Evolutionary conservation across 805 yeast genomes (phyloP), one percentile per base, ranked within the genome.

Genomic region (Ogataea polymorpha): DNA sequence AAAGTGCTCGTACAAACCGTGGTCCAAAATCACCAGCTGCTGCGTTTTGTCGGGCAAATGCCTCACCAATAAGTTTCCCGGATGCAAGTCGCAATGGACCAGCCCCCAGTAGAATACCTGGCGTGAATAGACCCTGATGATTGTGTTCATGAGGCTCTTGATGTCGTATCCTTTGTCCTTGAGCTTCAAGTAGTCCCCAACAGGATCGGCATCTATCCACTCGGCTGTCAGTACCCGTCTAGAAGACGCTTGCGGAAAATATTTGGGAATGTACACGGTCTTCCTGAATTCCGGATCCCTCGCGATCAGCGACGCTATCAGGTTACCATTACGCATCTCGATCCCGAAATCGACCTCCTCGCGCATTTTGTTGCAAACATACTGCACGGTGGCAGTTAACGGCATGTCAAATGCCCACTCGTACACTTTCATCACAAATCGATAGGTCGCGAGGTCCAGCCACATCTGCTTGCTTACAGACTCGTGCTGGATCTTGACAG

Each of bases 61-160:
- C 27, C 89, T 63, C 4, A 80, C 77, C 41, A 86, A 56, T 49
- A 86, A 61, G 56, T 85, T 86, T 5, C 95, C 95, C 1, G 93
- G 93, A 53, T 85, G 95, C 10, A 91, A 86, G 55, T 82, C 90
- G 39, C 86, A 75, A 56, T 82, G 89, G 13, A 82, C 78, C 23
- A 75, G 66, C 5, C 87, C 88, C 74, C 82, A 82, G 23, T 68
- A 62, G 57, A 80, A 83, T 13, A 80, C 75, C 61, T 79, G 86
- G 45, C 72, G 68, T 16, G 79, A 75, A 49, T 74, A 75, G 14
- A 77, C 66, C 35, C 63, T 63, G 33, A 79, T 63, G 49, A 81
- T 74, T 43, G 69, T 73, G 14, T 64, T 58, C 74, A 81, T 67
- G n/a, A 79, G 63, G 16, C 54, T 46, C 14, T 59, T 45, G 23